These are phyloP conservation scores for Phytophthora podocarpi DNA, from an alignment of 352 stramenopile genomes.

Conservation along the genomic window DNA sequence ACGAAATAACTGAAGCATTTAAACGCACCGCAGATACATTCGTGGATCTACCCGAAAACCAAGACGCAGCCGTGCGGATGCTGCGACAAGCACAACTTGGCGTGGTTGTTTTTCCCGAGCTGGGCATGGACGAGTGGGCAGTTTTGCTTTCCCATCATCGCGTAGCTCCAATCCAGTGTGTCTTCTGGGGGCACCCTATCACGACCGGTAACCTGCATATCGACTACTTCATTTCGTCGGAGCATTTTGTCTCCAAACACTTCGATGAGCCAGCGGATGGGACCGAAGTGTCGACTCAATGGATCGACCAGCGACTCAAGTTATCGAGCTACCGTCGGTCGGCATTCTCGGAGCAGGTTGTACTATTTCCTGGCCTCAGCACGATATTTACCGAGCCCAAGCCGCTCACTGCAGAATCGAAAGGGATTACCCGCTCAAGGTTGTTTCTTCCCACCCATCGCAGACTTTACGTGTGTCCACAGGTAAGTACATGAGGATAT, in stretches of 20 bases:
- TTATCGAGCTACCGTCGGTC: constrained; percentile 37
- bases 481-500: constrained; percentile 27
- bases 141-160: constrained; percentile 75
- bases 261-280: constrained; percentile 14
- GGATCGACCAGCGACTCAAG: background rate
- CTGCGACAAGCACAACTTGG: constrained; percentile 66
- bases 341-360: constrained; percentile 70
- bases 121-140: constrained; percentile 84
- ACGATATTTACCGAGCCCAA: constrained; percentile 57
- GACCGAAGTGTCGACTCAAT: no score
- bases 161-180: constrained; percentile 71
- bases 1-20: constrained; percentile 57
- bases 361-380: constrained; percentile 68
- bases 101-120: constrained; percentile 79
- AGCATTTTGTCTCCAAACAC: constrained; percentile 48
- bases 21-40: constrained; percentile 49
- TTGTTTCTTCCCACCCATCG: constrained; percentile 47
- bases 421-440: constrained; percentile 36
- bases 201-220: constrained; percentile 74
- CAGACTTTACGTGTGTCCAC: constrained; percentile 62
- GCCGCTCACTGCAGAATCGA: constrained; percentile 5
- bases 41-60: constrained; percentile 41
- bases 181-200: constrained; percentile 90
- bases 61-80: constrained; percentile 41
- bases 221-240: constrained; percentile 85